Base-by-base conservation (phyloP, 176 grass and related monocot genomes). In the maize (Zea mays) region DNA sequence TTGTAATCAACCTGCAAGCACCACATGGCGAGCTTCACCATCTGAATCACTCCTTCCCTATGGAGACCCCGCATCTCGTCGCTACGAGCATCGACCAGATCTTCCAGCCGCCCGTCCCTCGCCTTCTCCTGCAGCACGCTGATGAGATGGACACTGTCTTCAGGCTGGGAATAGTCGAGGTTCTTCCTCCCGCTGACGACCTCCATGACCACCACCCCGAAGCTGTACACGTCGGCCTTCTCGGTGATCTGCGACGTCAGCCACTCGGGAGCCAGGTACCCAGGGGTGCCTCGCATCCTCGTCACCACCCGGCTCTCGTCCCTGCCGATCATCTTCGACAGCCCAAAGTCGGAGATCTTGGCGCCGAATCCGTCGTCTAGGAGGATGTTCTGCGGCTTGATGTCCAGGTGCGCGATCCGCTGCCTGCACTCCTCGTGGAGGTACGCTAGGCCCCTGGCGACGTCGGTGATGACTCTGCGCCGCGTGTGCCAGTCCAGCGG, bases 221-320 rank as follows among this genome's bases (percentile, higher is more conserved):
- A 96, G 16, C 93, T 96, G 10, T 92, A 96, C 38, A 92, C 49
- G 15, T 96, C 90, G 16, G 45, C 90, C 63, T 92, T 96, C n/a
- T 89, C 85, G 11, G 82, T 89, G 5, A 96, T 86, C 6, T 75
- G 73, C n/a, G 81, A 81, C 62, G 83, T 86, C 56, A 89, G 75
- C 92, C 86, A 89, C 65, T 95, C 86, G 8, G 92, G 92, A 42
- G 89, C 92, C 10, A 95, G 37, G 52, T 95, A 91, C 16, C 92
- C 86, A 34, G 67, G 80, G 14, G 82, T 91, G 19, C 86, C 79
- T 59, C 71, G 73, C 83, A 91, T 80, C 77, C 81, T 76, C 3
- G 70, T 91, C 34, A 87, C 64, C 13, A 91, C 78, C 5, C 75
- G 48, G 9, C 82, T 80, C 20, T 83, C n/a, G 35, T 90, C 82